Percentiles rank a stretch among this genome's conserved stretches.
These are phyloP conservation scores for Oryza nivara DNA, from an alignment of 176 grass and related monocot species.

Conservation along the genomic window DNA sequence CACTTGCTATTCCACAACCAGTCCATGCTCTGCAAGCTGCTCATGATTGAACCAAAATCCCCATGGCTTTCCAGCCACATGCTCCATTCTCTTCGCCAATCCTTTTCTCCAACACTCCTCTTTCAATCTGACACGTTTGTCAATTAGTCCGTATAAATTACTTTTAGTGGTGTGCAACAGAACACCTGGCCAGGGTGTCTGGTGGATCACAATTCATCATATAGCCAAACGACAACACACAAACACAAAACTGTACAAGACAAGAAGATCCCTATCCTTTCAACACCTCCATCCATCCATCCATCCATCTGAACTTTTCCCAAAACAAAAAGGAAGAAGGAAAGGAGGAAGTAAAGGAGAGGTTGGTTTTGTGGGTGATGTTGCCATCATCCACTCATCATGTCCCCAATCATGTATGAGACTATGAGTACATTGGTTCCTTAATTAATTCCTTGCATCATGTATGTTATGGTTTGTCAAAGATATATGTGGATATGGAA, in stretches of 20 bases:
- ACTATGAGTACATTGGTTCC: neutral
- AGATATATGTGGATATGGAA: neutral
- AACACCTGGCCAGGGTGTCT: neutral
- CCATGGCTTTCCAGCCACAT: neutral
- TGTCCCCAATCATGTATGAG: neutral
- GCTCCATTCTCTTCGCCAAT: neutral
- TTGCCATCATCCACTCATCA: neutral
- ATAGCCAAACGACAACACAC: neutral
- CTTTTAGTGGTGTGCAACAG: neutral
- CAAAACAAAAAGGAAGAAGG: neutral
- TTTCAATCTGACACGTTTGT: neutral
- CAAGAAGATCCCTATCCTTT: constrained; percentile 4
- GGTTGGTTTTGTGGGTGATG: neutral
- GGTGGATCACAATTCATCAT: neutral
- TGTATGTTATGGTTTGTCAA: neutral
- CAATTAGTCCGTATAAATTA: neutral
- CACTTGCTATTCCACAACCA: neutral
- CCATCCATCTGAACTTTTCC: neutral
- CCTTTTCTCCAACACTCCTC: neutral
- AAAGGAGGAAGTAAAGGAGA: neutral
- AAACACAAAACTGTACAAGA: neutral
- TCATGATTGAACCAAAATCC: neutral
- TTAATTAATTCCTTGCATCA: neutral
- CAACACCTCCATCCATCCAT: neutral
- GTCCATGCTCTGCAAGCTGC: neutral